Evolutionary conservation across 1,284 basidiomycete species (phyloP).

Genomic region (Filobasidium uniguttulatum): DNA sequence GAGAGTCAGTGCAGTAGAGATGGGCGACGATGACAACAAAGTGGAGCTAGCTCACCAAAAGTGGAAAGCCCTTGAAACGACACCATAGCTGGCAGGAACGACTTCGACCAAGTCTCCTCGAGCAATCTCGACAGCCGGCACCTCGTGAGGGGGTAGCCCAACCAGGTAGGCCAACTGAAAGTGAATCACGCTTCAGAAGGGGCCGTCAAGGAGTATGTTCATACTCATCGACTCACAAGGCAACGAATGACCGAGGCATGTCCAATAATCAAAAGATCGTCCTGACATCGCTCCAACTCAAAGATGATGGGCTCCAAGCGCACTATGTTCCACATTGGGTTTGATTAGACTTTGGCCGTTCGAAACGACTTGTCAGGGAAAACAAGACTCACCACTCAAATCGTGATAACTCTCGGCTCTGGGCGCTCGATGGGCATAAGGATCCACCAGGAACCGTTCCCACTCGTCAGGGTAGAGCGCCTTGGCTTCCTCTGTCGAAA

Average conservation of each 20-base stretch:
- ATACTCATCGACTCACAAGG: conserved; percentile 40
- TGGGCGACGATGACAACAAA: neutral
- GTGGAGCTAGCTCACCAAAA: conserved; percentile 54
- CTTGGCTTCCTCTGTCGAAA: conserved; percentile 77
- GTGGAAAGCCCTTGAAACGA: conserved; percentile 73
- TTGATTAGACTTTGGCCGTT: neutral
- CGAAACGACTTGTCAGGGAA: neutral
- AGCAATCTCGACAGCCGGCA: conserved; percentile 89
- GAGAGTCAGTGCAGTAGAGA: neutral
- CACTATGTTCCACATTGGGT: conserved; percentile 37
- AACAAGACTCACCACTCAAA: conserved; percentile 46
- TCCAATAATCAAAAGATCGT: conserved; percentile 63
- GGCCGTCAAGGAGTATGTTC: neutral
- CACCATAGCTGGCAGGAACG: conserved; percentile 76
- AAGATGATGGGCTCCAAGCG: conserved; percentile 70
- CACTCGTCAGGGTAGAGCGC: conserved; percentile 87
- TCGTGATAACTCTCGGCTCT: conserved; percentile 91
- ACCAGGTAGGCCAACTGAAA: conserved; percentile 63
- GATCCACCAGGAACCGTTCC: conserved; percentile 80
- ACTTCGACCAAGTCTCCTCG: conserved; percentile 80
- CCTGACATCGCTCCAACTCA: conserved; percentile 64
- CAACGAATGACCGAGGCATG: conserved; percentile 97
- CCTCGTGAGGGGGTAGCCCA: conserved; percentile 87
- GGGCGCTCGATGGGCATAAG: conserved; percentile 82
- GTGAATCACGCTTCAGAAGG: neutral